Conservation (phyloP, 768 basidiomycete genomes). For the Russula virescens region DNA sequence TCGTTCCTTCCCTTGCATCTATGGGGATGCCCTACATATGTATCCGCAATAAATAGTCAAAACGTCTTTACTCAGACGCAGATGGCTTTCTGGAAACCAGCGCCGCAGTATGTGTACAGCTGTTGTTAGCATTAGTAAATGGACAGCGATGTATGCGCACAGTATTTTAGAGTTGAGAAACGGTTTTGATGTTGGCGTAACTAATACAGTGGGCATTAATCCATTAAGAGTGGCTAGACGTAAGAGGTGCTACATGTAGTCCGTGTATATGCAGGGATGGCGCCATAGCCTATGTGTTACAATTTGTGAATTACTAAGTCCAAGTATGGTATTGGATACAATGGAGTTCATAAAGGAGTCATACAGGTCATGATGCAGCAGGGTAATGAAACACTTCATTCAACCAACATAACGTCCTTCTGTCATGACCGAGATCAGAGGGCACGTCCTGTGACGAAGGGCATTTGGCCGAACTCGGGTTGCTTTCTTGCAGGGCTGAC, state of each 20-base stretch:
- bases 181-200: not conserved
- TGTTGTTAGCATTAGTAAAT: too few species aligned
- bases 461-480: not conserved
- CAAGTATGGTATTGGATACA: not conserved
- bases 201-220: not conserved
- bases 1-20: too few species aligned
- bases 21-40: too few species aligned
- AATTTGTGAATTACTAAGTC: not conserved
- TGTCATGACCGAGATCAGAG: conserved; percentile 1
- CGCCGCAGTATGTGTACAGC: too few species aligned
- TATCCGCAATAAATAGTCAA: too few species aligned
- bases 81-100: too few species aligned
- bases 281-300: not conserved
- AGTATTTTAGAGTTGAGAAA: not conserved
- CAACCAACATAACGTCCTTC: too few species aligned
- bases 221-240: not conserved
- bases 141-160: not conserved
- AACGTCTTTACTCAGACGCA: too few species aligned
- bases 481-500: not conserved
- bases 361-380: not conserved
- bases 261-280: not conserved
- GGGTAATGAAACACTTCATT: not conserved
- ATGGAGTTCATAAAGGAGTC: not conserved
- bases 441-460: conserved; percentile 12
- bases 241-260: conserved; percentile 1